These are phyloP conservation scores for Lentithecium fluviatile DNA, from an alignment of 495 filamentous ascomycete species.

Conservation along the genomic window DNA sequence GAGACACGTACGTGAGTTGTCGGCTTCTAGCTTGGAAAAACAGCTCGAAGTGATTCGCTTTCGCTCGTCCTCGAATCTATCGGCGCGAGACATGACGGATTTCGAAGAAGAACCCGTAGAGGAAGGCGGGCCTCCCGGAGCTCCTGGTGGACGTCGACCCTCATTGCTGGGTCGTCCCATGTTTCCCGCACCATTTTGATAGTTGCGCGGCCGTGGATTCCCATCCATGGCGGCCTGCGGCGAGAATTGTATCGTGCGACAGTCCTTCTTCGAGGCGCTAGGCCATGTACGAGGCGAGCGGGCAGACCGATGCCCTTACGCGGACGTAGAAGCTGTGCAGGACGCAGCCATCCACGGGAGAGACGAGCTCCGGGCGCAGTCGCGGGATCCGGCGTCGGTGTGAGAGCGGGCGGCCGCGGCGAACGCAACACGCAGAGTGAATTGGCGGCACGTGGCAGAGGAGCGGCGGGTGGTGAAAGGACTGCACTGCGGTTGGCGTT, in stretches of 20 bases:
- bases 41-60: conserved; percentile 85
- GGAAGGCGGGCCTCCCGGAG: conserved; percentile 23
- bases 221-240: conserved; percentile 26
- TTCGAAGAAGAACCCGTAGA: conserved; percentile 4
- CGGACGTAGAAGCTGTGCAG: neutral
- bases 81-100: conserved; percentile 61
- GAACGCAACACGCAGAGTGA: no score
- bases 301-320: neutral
- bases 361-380: neutral
- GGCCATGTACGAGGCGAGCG: neutral
- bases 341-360: conserved; percentile 1
- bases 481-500: no score
- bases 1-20: conserved; percentile 68
- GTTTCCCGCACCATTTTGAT: conserved; percentile 6
- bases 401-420: no score
- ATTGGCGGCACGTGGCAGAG: no score
- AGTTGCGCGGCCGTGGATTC: conserved; percentile 24
- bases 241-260: neutral
- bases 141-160: conserved; percentile 20
- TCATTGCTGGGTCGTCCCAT: conserved; percentile 28
- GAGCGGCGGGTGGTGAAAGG: no score
- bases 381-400: neutral
- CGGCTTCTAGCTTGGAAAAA: conserved; percentile 81
- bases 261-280: neutral
- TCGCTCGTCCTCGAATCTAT: conserved; percentile 95